These are phyloP conservation scores for Colletotrichum musicola DNA, from an alignment of 2,329 filamentous ascomycete genomes.

Conservation along the genomic window DNA sequence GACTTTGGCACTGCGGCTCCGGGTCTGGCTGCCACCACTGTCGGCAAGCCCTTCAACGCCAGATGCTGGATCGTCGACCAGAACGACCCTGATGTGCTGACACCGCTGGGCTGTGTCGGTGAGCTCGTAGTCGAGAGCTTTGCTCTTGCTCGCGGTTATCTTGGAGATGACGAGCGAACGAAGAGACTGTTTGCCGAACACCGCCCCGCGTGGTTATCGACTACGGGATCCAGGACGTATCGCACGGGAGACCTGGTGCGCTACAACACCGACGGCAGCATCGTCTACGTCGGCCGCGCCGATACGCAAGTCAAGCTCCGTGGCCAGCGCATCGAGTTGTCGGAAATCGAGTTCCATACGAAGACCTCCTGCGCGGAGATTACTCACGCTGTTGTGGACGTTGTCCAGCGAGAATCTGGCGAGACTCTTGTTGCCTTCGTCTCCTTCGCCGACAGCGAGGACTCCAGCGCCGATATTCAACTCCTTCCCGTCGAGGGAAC, in stretches of 20 bases:
- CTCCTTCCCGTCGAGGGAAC: background rate
- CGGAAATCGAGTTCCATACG: conserved; percentile 46
- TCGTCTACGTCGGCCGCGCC: conserved; percentile 43
- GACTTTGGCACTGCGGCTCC: background rate
- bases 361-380: conserved; percentile 1
- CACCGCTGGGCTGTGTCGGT: conserved; percentile 40
- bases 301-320: conserved; percentile 49
- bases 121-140: conserved; percentile 23
- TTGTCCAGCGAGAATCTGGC: background rate
- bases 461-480: background rate
- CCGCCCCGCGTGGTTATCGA: background rate
- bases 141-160: conserved; percentile 29
- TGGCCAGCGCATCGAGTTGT: conserved; percentile 49
- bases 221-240: conserved; percentile 28
- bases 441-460: background rate
- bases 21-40: conserved; percentile 41
- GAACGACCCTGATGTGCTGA: conserved; percentile 32
- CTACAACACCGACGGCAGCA: conserved; percentile 41
- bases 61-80: conserved; percentile 43
- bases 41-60: background rate
- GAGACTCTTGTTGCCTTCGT: background rate
- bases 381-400: conserved; percentile 14
- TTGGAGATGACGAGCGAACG: conserved; percentile 41
- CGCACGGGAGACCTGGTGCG: conserved; percentile 43
- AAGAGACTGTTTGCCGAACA: background rate